Conservation (phyloP, 768 basidiomycete genomes). For the Exidia glandulosa region DNA sequence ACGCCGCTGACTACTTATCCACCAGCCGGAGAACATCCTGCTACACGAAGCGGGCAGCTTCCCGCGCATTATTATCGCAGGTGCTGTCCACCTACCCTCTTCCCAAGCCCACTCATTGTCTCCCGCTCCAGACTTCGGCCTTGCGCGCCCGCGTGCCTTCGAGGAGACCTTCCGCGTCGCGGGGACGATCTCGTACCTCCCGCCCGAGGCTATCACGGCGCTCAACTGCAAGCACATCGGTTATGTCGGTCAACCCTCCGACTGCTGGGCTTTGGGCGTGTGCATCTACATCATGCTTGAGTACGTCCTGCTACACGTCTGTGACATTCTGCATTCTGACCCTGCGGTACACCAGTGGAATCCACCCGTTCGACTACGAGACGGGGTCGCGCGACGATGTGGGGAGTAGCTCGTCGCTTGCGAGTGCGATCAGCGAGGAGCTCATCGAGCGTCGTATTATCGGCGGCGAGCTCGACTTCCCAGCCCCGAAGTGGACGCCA, state of each 20-base stretch:
- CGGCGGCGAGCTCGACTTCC: conserved; percentile 47
- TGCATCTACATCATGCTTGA: conserved; percentile 75
- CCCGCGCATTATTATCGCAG: conserved; percentile 69
- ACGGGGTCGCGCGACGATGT: conserved; percentile 10
- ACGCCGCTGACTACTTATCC: neutral
- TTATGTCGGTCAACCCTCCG: conserved; percentile 74
- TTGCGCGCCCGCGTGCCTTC: conserved; percentile 66
- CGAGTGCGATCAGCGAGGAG: conserved; percentile 39
- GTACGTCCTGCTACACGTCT: conserved; percentile 33
- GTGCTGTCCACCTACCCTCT: neutral
- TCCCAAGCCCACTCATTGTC: neutral
- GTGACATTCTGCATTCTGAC: neutral
- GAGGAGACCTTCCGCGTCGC: conserved; percentile 80
- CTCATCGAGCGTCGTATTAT: conserved; percentile 62
- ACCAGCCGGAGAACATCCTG: conserved; percentile 77
- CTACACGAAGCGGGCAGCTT: conserved; percentile 71
- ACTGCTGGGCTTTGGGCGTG: conserved; percentile 82
- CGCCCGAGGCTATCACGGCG: conserved; percentile 75
- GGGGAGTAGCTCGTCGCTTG: conserved; percentile 31
- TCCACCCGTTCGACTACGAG: conserved; percentile 66
- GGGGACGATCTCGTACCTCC: conserved; percentile 79
- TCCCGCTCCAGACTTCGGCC: conserved; percentile 52
- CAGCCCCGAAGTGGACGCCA: conserved; percentile 39
- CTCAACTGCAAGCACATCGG: conserved; percentile 63
- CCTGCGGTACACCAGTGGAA: conserved; percentile 35